Evolutionary conservation across 164 flowering plant genomes (phyloP).

Genomic region (Tinospora cordifolia): DNA sequence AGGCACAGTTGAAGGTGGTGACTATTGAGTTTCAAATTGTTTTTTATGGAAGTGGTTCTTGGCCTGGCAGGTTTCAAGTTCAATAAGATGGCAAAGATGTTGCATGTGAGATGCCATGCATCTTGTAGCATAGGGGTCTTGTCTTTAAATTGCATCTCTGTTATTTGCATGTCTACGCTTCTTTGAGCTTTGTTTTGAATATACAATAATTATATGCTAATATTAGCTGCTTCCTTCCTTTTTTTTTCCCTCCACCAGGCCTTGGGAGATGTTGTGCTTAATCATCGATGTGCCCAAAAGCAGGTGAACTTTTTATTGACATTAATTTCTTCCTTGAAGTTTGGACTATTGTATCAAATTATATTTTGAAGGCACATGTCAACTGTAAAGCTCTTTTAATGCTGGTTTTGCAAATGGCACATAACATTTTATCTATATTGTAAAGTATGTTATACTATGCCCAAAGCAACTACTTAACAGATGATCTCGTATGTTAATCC

Average conservation of each 20-base stretch:
- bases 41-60: no score
- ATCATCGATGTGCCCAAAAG: conserved; percentile 63
- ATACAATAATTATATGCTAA: not conserved
- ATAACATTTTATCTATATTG: not conserved
- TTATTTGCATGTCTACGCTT: not conserved
- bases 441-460: not conserved
- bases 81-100: no score
- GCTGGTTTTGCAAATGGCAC: not conserved
- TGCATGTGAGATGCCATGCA: not conserved
- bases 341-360: not conserved
- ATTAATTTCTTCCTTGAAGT: not conserved
- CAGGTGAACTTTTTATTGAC: conserved; percentile 26
- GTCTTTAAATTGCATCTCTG: not conserved
- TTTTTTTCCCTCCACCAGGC: conserved; percentile 25
- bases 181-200: not conserved
- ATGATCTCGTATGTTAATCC: not conserved
- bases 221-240: conserved; percentile 1
- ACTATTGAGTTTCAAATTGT: no score
- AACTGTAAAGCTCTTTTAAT: not conserved
- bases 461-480: not conserved
- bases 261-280: conserved; percentile 56
- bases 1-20: no score
- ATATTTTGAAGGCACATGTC: conserved; percentile 1
- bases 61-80: no score
- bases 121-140: not conserved